Conservation (phyloP, 306 rosid genomes). For the Ammopiptanthus mongolicus region DNA sequence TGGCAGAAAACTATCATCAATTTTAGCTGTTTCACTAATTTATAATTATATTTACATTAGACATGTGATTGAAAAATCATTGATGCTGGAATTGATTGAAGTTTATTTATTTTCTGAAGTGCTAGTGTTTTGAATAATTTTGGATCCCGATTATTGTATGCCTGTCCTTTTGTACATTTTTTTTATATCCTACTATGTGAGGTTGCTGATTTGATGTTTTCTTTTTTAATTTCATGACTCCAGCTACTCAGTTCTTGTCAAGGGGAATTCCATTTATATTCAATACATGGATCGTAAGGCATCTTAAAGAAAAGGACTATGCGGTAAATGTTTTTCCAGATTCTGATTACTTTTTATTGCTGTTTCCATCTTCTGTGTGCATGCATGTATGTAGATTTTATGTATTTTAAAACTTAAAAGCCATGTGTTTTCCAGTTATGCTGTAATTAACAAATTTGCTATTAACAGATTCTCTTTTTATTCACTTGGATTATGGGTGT, state of each 20-base stretch:
- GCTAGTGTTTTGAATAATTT: background rate
- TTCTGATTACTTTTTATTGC: background rate
- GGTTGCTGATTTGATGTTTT: background rate
- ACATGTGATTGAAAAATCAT: background rate
- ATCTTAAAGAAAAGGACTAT: conserved; percentile 78
- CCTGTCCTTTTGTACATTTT: background rate
- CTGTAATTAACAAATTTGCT: background rate
- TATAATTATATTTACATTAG: background rate
- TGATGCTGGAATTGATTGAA: background rate
- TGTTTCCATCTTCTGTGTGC: background rate
- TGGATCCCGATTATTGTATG: background rate
- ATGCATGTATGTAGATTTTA: background rate
- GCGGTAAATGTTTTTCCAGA: conserved; percentile 47
- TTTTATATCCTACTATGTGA: background rate
- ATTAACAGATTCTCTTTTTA: background rate
- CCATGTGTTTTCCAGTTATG: background rate
- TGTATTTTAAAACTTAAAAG: background rate
- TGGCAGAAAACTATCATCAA: background rate
- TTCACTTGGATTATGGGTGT: background rate
- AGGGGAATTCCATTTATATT: conserved; percentile 91
- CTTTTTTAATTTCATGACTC: background rate
- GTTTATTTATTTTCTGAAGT: background rate
- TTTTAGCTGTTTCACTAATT: background rate
- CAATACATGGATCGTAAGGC: conserved; percentile 91
- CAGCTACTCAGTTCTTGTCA: conserved; percentile 93